phyloP scores from a whole-genome alignment of 106 monocot species.

The Xerophyta viscosa region DNA sequence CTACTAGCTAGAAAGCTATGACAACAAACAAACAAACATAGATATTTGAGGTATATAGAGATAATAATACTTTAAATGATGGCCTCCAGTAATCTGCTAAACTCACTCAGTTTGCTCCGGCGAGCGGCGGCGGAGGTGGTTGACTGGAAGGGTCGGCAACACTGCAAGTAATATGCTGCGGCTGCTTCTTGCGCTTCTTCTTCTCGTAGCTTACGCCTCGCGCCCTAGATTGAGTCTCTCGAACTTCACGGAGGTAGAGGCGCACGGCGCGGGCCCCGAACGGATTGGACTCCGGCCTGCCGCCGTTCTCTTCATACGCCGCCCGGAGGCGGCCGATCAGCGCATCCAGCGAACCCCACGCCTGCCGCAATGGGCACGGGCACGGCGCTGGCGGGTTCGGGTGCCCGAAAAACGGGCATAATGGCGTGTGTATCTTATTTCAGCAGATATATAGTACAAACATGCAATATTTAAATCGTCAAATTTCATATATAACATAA shows the following conservation, averaged over 20 bases:
- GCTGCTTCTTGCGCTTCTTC: conserved; percentile 50
- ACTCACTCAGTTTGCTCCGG: neutral
- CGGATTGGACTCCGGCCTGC: conserved; percentile 46
- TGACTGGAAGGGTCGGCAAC: neutral
- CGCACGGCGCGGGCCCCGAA: conserved; percentile 54
- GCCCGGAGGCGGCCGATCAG: conserved; percentile 56
- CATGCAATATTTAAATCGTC: neutral
- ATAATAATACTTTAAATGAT: neutral
- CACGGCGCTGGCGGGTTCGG: conserved; percentile 55
- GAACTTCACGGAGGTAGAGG: conserved; percentile 54
- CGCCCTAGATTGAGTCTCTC: conserved; percentile 43
- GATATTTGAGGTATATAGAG: too few relatives aligned
- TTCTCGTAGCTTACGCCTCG: conserved; percentile 64
- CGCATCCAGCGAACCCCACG: conserved; percentile 53
- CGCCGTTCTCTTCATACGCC: conserved; percentile 54
- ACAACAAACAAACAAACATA: too few relatives aligned
- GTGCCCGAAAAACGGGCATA: conserved; percentile 64
- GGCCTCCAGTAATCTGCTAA: too few relatives aligned
- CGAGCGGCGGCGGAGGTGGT: conserved; percentile 3
- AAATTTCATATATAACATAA: too few relatives aligned
- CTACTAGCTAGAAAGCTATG: too few relatives aligned
- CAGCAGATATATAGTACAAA: too few relatives aligned
- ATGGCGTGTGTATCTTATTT: conserved; percentile 31
- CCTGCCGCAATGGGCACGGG: conserved; percentile 60
- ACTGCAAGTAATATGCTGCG: too few relatives aligned